Conservation (phyloP, 2,329 filamentous ascomycete genomes). For the Fusarium clavum region DNA sequence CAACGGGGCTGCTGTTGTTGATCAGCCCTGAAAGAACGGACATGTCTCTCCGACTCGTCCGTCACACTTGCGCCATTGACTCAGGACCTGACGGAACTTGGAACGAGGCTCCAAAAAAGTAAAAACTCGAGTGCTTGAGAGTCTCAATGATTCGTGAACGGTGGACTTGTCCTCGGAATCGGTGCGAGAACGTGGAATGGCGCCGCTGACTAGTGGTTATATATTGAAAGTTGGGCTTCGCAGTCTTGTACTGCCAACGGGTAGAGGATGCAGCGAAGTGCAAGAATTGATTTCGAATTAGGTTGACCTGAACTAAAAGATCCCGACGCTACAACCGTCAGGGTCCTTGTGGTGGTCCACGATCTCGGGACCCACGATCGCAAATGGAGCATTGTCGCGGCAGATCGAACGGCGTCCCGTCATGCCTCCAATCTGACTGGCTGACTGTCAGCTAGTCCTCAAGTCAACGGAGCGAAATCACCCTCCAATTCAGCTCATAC, state of each 20-base stretch:
- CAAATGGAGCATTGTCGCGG: conserved; percentile 25
- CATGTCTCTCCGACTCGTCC: conserved; percentile 2
- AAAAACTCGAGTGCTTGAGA: conserved; percentile 8
- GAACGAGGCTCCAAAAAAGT: conserved; percentile 17
- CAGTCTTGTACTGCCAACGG: background rate
- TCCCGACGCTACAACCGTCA: conserved; percentile 42
- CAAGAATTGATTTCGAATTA: background rate
- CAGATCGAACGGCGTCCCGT: conserved; percentile 31
- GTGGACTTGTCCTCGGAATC: conserved; percentile 17
- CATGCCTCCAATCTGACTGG: conserved; percentile 15
- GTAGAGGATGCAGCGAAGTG: background rate
- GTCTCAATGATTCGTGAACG: conserved; percentile 1
- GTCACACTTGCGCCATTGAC: conserved; percentile 36
- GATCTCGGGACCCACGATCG: conserved; percentile 42
- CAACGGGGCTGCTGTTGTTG: conserved; percentile 8
- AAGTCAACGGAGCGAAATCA: background rate
- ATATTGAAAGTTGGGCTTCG: background rate
- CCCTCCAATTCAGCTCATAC: background rate
- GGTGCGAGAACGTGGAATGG: conserved; percentile 21
- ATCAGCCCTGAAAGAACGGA: background rate
- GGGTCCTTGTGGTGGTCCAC: conserved; percentile 40
- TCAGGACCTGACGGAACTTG: conserved; percentile 10
- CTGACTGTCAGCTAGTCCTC: background rate
- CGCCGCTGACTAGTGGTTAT: conserved; percentile 24
- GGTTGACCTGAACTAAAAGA: conserved; percentile 22